Conservation (phyloP, 805 yeast genomes). For the Teunomyces funiuensis region DNA sequence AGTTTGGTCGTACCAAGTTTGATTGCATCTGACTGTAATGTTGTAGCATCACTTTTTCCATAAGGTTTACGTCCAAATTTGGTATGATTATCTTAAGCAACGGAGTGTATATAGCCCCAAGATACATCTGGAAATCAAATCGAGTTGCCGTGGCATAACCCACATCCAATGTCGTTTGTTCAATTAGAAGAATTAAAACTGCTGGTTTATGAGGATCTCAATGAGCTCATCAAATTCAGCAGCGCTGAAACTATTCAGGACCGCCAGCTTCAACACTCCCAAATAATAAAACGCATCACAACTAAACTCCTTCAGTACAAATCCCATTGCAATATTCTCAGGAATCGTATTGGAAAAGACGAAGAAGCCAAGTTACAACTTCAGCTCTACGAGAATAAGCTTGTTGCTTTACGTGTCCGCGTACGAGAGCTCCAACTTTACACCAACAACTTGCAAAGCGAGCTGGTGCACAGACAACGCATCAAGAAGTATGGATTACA, state of each 20-base stretch:
- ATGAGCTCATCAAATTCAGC: constrained; percentile 13
- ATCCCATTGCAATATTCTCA: not conserved
- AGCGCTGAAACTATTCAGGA: constrained; percentile 7
- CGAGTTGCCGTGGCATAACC: constrained; percentile 1
- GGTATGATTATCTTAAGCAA: too few species aligned
- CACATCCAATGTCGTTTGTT: not conserved
- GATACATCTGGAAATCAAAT: not conserved
- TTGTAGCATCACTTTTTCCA: too few species aligned
- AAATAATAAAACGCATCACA: constrained; percentile 10
- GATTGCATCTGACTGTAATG: too few species aligned
- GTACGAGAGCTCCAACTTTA: constrained; percentile 31
- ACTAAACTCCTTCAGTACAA: constrained; percentile 7
- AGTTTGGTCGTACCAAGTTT: too few species aligned
- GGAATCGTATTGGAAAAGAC: constrained; percentile 2
- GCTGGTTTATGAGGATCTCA: constrained; percentile 18
- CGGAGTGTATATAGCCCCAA: too few species aligned
- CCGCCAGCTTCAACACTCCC: constrained; percentile 10
- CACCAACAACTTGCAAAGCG: constrained; percentile 25
- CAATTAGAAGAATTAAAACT: constrained; percentile 24
- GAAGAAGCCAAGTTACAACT: constrained; percentile 1
- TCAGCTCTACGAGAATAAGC: constrained; percentile 21
- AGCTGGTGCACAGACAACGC: constrained; percentile 31
- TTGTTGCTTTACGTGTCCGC: constrained; percentile 19
- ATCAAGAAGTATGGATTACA: constrained; percentile 20
- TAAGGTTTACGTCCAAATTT: too few species aligned